Percentiles rank a stretch among this genome's conserved stretches.
These are phyloP conservation scores for Alternaria gaisen DNA, from an alignment of 2,329 filamentous ascomycete genomes.

Conservation along the genomic window DNA sequence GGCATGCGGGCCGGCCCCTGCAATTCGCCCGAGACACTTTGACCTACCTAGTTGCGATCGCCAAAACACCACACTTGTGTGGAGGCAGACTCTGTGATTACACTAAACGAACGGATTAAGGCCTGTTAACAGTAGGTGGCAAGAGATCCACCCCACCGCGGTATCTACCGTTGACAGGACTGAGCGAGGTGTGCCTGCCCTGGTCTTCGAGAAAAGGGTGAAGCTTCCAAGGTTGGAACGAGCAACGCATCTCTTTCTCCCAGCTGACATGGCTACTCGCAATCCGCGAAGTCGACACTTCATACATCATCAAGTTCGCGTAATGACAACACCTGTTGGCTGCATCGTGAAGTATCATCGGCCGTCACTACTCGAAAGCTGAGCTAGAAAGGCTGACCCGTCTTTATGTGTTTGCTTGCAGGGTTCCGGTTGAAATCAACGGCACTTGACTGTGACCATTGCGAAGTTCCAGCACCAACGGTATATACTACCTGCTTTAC, in stretches of 20 bases:
- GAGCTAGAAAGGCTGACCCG: background rate
- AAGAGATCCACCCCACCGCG: background rate
- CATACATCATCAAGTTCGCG: background rate
- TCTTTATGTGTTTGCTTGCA: background rate
- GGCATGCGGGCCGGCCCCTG: conserved; percentile 4
- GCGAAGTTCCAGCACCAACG: background rate
- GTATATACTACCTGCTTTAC: background rate
- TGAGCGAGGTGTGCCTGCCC: background rate
- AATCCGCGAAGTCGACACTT: background rate
- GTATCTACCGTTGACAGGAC: background rate
- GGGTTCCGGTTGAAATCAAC: background rate
- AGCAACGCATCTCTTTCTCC: background rate
- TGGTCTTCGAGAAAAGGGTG: background rate
- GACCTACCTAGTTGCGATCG: background rate
- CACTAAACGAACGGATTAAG: background rate
- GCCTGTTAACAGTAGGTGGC: conserved; percentile 1
- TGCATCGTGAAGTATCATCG: background rate
- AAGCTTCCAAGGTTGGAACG: background rate
- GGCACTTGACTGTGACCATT: background rate
- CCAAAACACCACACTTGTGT: background rate
- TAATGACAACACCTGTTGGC: background rate
- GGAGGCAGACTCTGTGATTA: background rate
- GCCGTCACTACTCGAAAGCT: background rate
- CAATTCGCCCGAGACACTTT: background rate
- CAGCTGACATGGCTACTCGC: background rate